A percentile compares a stretch with the other conserved stretches of the same genome.
These are phyloP conservation scores for Heliosperma pusillum DNA, from an alignment of 148 eudicot species.

Conservation along the genomic window DNA sequence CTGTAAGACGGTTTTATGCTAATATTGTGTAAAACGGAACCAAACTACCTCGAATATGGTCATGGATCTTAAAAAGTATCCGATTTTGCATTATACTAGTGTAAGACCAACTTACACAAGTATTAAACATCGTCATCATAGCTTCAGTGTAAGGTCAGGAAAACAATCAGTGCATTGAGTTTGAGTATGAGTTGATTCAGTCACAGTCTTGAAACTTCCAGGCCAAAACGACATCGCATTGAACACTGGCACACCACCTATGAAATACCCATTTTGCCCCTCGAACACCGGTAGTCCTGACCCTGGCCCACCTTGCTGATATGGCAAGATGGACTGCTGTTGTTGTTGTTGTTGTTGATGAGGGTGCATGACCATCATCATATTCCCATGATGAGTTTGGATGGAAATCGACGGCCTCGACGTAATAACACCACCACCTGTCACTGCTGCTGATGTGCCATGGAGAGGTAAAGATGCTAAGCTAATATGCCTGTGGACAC, in stretches of 20 bases:
- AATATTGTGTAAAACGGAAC: no score
- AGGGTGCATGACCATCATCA: slow-evolving; percentile 30
- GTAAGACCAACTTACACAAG: no score
- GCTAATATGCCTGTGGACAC: slow-evolving; percentile 26
- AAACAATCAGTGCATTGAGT: slow-evolving; percentile 12
- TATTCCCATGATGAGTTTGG: slow-evolving; percentile 42
- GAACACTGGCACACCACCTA: slow-evolving; percentile 32
- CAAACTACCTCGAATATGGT: no score
- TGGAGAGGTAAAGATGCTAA: slow-evolving; percentile 51
- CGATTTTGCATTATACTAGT: no score
- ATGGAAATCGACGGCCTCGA: slow-evolving; percentile 38
- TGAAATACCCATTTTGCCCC: slow-evolving; percentile 31
- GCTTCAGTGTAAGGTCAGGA: slow-evolving; percentile 61
- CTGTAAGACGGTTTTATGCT: no score
- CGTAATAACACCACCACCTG: neutral
- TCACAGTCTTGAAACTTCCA: slow-evolving; percentile 45
- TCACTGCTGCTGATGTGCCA: slow-evolving; percentile 21
- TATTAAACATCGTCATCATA: slow-evolving; percentile 24
- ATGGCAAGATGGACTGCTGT: slow-evolving; percentile 10
- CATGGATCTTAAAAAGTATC: no score
- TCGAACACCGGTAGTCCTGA: slow-evolving; percentile 25
- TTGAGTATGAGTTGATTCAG: slow-evolving; percentile 13
- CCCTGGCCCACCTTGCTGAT: slow-evolving; percentile 4
- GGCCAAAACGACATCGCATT: slow-evolving; percentile 53
- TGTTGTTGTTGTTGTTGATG: slow-evolving; percentile 15